Percentiles rank a stretch among this genome's conserved stretches.
These are phyloP conservation scores for Phellinidium pouzarii DNA, from an alignment of 1,284 basidiomycete species.

Conservation along the genomic window DNA sequence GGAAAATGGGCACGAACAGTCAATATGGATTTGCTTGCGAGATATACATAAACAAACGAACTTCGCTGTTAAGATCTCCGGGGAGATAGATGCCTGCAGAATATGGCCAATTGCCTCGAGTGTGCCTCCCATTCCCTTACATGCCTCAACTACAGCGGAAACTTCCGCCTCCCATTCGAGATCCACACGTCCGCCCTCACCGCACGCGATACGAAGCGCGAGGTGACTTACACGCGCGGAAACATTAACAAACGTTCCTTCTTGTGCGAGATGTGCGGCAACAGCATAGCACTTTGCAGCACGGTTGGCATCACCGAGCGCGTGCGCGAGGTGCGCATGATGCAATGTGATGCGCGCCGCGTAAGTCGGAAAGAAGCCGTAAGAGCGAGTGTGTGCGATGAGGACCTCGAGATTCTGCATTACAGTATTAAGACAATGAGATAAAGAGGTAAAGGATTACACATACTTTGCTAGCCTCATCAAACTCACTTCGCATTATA, in stretches of 20 bases:
- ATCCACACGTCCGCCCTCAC: constrained; percentile 22
- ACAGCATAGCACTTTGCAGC: constrained; percentile 57
- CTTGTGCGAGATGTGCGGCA: constrained; percentile 39
- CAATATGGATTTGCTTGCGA: too few relatives aligned
- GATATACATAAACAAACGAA: constrained; percentile 28
- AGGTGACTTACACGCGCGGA: constrained; percentile 56
- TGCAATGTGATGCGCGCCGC: constrained; percentile 58
- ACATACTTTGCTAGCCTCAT: constrained; percentile 44
- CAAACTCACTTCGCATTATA: constrained; percentile 61
- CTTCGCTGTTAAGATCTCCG: constrained; percentile 56
- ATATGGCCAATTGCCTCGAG: constrained; percentile 50
- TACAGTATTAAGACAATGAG: background rate
- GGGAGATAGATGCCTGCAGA: constrained; percentile 44
- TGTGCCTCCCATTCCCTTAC: constrained; percentile 47
- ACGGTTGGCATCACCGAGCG: constrained; percentile 37
- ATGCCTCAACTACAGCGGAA: constrained; percentile 34
- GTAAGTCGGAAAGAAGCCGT: constrained; percentile 48
- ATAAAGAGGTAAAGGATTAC: background rate
- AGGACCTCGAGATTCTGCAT: constrained; percentile 43
- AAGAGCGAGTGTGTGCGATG: constrained; percentile 55
- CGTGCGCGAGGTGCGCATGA: constrained; percentile 67
- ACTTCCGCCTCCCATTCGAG: constrained; percentile 26
- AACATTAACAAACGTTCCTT: constrained; percentile 45
- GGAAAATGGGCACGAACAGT: constrained; percentile 7
- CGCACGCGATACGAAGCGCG: constrained; percentile 48